A percentile compares a stretch with the other conserved stretches of the same genome.
These are phyloP conservation scores for Cladosporium velox DNA, from an alignment of 2,329 filamentous ascomycete genomes.

Conservation along the genomic window DNA sequence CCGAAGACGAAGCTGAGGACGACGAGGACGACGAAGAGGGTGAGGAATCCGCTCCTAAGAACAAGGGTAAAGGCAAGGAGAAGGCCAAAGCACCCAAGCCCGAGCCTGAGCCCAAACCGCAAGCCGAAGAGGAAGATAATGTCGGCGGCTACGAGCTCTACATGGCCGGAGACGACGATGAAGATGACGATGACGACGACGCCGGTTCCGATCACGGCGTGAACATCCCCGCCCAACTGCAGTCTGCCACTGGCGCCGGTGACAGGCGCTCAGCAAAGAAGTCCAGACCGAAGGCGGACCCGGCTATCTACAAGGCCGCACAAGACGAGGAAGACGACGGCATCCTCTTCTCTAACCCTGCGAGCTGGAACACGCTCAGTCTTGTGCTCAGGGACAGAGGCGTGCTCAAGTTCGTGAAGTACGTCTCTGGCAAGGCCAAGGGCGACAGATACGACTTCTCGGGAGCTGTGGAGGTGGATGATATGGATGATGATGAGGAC, in stretches of 20 bases:
- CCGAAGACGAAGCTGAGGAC: slow-evolving; percentile 43
- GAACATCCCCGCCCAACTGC: slow-evolving; percentile 33
- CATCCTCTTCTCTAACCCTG: slow-evolving; percentile 68
- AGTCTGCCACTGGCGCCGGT: slow-evolving; percentile 48
- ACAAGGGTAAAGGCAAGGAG: slow-evolving; percentile 23
- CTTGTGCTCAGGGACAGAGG: slow-evolving; percentile 86
- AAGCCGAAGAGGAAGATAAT: slow-evolving; percentile 56
- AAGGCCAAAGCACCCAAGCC: slow-evolving; percentile 35
- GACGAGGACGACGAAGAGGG: slow-evolving; percentile 35
- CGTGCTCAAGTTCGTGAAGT: slow-evolving; percentile 92
- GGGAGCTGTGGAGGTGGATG: slow-evolving; percentile 69
- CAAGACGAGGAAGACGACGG: slow-evolving; percentile 72
- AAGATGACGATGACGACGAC: slow-evolving; percentile 49
- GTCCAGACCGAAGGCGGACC: slow-evolving; percentile 55
- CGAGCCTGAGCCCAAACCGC: slow-evolving; percentile 31
- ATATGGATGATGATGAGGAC: slow-evolving; percentile 51
- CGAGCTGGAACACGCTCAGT: slow-evolving; percentile 86
- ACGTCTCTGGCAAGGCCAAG: slow-evolving; percentile 77
- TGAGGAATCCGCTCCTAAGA: slow-evolving; percentile 36
- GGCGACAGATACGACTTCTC: slow-evolving; percentile 93
- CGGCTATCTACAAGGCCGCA: slow-evolving; percentile 81
- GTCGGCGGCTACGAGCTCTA: slow-evolving; percentile 84
- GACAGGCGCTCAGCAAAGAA: slow-evolving; percentile 44
- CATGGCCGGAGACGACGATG: slow-evolving; percentile 76
- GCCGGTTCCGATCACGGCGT: slow-evolving; percentile 42